These are phyloP conservation scores for Paramecium tetraurelia DNA, from an alignment of 73 alveolate genomes.

Conservation along the genomic window DNA sequence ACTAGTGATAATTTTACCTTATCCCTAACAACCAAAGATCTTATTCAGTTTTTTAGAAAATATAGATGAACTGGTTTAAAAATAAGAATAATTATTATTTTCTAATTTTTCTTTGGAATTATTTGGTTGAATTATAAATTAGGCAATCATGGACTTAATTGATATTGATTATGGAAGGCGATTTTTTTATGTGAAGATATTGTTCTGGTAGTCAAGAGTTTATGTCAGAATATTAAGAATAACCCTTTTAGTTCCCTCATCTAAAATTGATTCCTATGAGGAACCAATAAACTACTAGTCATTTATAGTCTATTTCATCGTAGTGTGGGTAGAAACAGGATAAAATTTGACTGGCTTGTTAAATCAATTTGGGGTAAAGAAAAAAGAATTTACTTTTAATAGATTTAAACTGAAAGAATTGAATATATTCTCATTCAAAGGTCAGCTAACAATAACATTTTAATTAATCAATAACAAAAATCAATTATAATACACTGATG, in stretches of 20 bases:
- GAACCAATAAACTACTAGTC: neutral
- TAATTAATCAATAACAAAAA: neutral
- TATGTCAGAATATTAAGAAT: neutral
- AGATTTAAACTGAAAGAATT: neutral
- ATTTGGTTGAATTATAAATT: neutral
- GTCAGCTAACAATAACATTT: neutral
- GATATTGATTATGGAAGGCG: too few relatives aligned
- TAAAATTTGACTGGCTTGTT: neutral
- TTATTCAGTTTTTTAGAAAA: neutral
- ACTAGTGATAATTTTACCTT: neutral
- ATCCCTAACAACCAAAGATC: neutral
- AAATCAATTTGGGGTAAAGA: neutral
- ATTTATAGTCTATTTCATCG: neutral
- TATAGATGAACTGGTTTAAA: neutral
- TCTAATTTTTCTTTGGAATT: neutral
- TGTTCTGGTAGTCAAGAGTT: neutral
- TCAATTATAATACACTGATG: too few relatives aligned
- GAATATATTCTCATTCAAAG: neutral
- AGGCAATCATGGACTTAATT: neutral
- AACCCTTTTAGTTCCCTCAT: neutral
- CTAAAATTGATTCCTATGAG: neutral
- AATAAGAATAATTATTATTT: neutral
- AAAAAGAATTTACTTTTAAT: neutral
- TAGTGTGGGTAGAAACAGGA: neutral
- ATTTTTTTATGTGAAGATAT: neutral